Base-by-base conservation (phyloP, 768 basidiomycete genomes). In the Leccinum sublutescens region DNA sequence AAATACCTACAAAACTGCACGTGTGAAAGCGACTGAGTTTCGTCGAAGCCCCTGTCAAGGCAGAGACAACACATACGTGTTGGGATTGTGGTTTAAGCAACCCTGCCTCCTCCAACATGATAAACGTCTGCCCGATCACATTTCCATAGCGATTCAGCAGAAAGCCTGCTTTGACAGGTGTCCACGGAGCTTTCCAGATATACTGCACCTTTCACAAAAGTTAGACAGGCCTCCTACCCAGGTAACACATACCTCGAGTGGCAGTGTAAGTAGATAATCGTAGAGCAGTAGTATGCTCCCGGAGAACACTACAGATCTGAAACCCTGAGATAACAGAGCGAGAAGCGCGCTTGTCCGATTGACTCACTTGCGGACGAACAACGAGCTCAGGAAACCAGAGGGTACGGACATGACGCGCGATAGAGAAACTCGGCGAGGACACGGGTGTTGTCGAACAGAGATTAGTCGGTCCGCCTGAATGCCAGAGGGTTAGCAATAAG, bases 81-180 rank as follows among this genome's bases (percentile, higher is more conserved):
- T 53, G 34, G 5, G 62, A 65, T n/a, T 21, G 40, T 15, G 14
- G 31, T 5, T 33, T 38, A 1, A 62, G 48, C 4, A 57, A 14
- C 2, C 56, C 64, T 3, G 23, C 27, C 23, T 56, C 51, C 33
- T 64, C 34, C 14, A 64, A 8, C 19, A n/a, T 4, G 25, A 67
- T 50, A 1, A 62, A 4, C 1, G 33, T n/a, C 12, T 67, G 59
- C 9, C 66, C 60, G 1, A 67, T 15, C 54, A 64, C 38, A 52
- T 60, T 67, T 40, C 43, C 60, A 15, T 67, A 67, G n/a, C 66
- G 62, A 25, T 59, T 66, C 11, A 60, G 23, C 23, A 67, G 58
- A 47, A 67, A 67, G 7, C 47, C 50, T 6, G 11, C 8, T 15
- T 67, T 67, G 47, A 59, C 54, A 5, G 29, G 1, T 11, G 64